These are phyloP conservation scores for Lipomyces orientalis DNA, from an alignment of 805 yeast species.

Conservation along the genomic window DNA sequence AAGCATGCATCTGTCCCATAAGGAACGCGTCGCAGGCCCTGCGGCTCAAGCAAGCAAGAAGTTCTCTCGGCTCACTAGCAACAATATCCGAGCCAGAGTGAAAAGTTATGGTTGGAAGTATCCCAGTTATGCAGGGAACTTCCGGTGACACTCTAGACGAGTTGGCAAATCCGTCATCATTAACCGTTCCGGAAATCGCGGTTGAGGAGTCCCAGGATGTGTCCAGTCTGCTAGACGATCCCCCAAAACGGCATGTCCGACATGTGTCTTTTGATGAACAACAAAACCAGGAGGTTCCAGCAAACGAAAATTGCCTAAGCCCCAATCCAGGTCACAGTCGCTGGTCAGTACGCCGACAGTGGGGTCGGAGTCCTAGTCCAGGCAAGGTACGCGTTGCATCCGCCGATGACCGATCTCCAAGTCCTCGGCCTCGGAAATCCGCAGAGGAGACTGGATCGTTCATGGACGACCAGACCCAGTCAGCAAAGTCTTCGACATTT, in stretches of 20 bases:
- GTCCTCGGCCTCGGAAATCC: neutral
- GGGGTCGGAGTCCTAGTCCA: constrained; percentile 22
- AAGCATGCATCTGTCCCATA: too few species aligned
- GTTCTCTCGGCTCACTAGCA: too few species aligned
- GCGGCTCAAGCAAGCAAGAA: too few species aligned
- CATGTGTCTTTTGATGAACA: constrained; percentile 21
- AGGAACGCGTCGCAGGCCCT: too few species aligned
- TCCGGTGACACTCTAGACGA: neutral
- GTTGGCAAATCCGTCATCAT: neutral
- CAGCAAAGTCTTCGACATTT: neutral
- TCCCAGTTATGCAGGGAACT: neutral
- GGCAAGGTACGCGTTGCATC: neutral
- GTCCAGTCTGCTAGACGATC: neutral
- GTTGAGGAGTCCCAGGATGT: neutral
- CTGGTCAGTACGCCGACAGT: constrained; percentile 2
- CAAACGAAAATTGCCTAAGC: neutral
- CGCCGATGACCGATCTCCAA: too few species aligned
- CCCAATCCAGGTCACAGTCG: constrained; percentile 8
- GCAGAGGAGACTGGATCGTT: neutral
- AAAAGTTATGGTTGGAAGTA: neutral
- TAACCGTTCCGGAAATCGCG: constrained; percentile 6
- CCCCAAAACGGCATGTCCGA: neutral
- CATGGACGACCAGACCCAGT: neutral
- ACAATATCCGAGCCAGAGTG: neutral
- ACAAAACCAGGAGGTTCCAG: neutral